Base-by-base conservation (phyloP, 2,329 filamentous ascomycete species). In the Periconia sp. region DNA sequence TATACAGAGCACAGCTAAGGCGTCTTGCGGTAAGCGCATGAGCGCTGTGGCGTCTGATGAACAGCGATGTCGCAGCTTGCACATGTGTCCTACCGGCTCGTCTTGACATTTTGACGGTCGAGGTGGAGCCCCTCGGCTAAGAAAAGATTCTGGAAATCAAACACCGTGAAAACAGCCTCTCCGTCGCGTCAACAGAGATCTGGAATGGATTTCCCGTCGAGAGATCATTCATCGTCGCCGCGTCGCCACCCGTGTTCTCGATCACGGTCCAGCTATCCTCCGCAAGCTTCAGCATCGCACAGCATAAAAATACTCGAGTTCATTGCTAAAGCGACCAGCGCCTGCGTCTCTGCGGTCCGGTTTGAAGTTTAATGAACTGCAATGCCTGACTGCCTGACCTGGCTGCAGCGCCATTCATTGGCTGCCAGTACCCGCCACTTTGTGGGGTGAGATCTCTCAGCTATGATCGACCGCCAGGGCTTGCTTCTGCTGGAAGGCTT, bases 321-420 rank as follows among this genome's bases (percentile, higher is more conserved):
- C 21, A 21, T 42, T 30, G 24, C 22, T 16, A n/a, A n/a, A n/a
- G n/a, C 5, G 30, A 25, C 15, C 28, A 42, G n/a, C 24, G 16
- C 18, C 35, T 35, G 40, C 47, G 40, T 49, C 40, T 49, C 32
- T 26, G 22, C 37, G 37, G 32, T 39, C 46, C 35, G 36, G 54
- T 56, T 48, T 54, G 52, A 57, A 37, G 52, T 57, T 56, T 53
- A 38, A 55, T 57, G 47, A 50, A 10, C 37, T 24, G 28, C 30
- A 45, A 56, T 56, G 53, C 53, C 36, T 43, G 40, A 25, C 30
- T 34, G 32, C 43, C 22, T 21, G 31, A 28, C 16, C 7, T 10
- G 29, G 19, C 7, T 19, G 3, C 16, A 19, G 12, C n/a, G 15
- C 15, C 11, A 19, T 15, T n/a, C 4, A 22, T 12, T 24, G 28